These are phyloP conservation scores for Cyclospora cayetanensis DNA, from an alignment of 169 alveolate species.

Conservation along the genomic window DNA sequence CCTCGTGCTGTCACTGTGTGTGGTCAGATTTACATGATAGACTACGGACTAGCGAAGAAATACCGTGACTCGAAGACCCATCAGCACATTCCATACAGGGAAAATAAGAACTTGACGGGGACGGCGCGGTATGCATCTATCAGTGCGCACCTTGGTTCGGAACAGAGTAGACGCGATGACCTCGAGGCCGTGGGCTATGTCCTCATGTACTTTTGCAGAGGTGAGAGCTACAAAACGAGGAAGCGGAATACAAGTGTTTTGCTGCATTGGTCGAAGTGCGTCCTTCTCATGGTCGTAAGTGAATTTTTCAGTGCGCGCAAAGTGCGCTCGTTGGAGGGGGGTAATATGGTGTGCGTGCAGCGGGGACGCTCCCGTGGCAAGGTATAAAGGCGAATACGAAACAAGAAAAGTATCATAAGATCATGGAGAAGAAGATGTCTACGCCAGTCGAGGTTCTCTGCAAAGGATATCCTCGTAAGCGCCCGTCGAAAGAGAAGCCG, in stretches of 20 bases:
- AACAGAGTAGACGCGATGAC: conserved; percentile 91
- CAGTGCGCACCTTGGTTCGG: conserved; percentile 97
- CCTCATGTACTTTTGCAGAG: conserved; percentile 83
- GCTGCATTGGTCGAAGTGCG: not conserved
- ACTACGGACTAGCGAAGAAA: conserved; percentile 97
- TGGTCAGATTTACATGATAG: conserved; percentile 94
- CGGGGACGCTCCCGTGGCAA: conserved; percentile 98
- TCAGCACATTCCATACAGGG: conserved; percentile 97
- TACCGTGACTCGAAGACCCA: conserved; percentile 94
- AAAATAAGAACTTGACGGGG: conserved; percentile 97
- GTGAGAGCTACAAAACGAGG: conserved; percentile 27
- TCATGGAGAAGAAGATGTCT: conserved; percentile 97
- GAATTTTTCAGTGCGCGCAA: not conserved
- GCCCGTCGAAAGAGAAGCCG: too few species aligned
- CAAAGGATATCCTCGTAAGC: conserved; percentile 71
- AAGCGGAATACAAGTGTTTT: not conserved
- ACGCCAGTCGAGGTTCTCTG: conserved; percentile 95
- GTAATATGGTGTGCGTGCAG: conserved; percentile 44
- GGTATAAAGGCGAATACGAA: conserved; percentile 95
- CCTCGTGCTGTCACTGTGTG: conserved; percentile 45
- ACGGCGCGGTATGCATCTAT: conserved; percentile 99
- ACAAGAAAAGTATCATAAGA: conserved; percentile 96
- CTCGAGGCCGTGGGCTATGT: conserved; percentile 91
- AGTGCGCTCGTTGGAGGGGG: not conserved
- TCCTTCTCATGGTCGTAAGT: not conserved